These are phyloP conservation scores for Arachis stenosperma DNA, from an alignment of 306 rosid genomes.

Conservation along the genomic window DNA sequence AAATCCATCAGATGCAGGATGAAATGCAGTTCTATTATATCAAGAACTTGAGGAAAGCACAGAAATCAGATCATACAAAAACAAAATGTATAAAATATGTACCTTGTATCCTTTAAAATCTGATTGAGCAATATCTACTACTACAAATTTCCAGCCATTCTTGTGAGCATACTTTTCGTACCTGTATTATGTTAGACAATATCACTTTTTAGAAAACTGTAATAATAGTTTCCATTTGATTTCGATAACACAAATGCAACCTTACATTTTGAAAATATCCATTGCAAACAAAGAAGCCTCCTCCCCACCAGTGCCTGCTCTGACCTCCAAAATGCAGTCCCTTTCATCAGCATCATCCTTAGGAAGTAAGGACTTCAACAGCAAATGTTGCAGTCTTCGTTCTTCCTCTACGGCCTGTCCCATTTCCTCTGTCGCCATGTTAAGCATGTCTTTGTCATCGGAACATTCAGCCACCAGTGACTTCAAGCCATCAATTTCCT, in stretches of 20 bases:
- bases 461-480: constrained; percentile 65
- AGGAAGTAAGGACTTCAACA: constrained; percentile 83
- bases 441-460: constrained; percentile 84
- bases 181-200: constrained; percentile 49
- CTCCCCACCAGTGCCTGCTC: constrained; percentile 98
- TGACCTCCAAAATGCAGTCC: constrained; percentile 92
- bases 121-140: constrained; percentile 74
- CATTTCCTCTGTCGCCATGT: constrained; percentile 76
- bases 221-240: constrained; percentile 18
- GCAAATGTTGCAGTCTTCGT: constrained; percentile 59
- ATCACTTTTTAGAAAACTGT: constrained; percentile 33
- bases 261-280: constrained; percentile 91
- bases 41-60: constrained; percentile 26
- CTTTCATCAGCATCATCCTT: constrained; percentile 96
- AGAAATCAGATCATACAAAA: background rate
- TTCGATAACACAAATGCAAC: constrained; percentile 21
- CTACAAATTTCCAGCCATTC: constrained; percentile 86
- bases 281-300: constrained; percentile 96
- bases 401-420: constrained; percentile 63
- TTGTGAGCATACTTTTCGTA: constrained; percentile 81
- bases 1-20: constrained; percentile 13
- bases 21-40: constrained; percentile 11
- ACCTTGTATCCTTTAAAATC: constrained; percentile 90
- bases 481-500: constrained; percentile 82
- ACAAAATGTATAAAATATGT: constrained; percentile 19